Evolutionary conservation across 2,329 filamentous ascomycete species (phyloP), one percentile per base, ranked within the genome.

Genomic region (Lasiodiplodia citricola): DNA sequence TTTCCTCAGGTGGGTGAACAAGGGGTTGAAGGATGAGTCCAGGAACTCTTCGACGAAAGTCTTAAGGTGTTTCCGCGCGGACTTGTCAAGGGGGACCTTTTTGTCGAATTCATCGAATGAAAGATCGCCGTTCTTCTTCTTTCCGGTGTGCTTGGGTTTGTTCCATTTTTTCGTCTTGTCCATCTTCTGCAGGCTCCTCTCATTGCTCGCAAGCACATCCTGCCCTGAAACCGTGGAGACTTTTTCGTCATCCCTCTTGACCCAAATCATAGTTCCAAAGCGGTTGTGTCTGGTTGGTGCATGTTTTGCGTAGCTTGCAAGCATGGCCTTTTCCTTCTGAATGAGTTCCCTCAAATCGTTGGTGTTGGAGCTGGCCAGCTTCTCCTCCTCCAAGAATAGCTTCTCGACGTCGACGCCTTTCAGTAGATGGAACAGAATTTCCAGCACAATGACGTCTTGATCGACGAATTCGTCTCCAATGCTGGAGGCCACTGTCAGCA

Each of bases 201-300:
- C 86, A 7, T 89, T 87, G 74, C 93, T 90, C 3, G 89, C 87
- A 55, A 99, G 87, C 4, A 92, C 92, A 73, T 94, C 91, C 77
- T 98, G 95, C 1, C 96, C 96, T 0, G 94, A 94, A 1, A 99
- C 87, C 0, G 94, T 94, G 0, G 92, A 91, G 74, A 96, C 88
- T 75, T 94, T 94, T 63, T 91, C 90, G 73, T 94, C 91, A 60
- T 94, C 92, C 68, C 94, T 86, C 81, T 97, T 93, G 47, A 99
- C 89, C 94, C 95, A 98, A 41, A 97, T 90, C 92, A 98, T 98
- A 13, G 94, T 97, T 2, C 96, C 96, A 75, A 98, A 99, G 41
- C 96, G 88, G 73, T 94, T 97, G 79, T 99, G 96, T 58, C 96
- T 86, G 3, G 93, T 94, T 0, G 94, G 92, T 2, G 92, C 92